Evolutionary conservation across 2,329 filamentous ascomycete species (phyloP).

Genomic region (Nemania sp.): DNA sequence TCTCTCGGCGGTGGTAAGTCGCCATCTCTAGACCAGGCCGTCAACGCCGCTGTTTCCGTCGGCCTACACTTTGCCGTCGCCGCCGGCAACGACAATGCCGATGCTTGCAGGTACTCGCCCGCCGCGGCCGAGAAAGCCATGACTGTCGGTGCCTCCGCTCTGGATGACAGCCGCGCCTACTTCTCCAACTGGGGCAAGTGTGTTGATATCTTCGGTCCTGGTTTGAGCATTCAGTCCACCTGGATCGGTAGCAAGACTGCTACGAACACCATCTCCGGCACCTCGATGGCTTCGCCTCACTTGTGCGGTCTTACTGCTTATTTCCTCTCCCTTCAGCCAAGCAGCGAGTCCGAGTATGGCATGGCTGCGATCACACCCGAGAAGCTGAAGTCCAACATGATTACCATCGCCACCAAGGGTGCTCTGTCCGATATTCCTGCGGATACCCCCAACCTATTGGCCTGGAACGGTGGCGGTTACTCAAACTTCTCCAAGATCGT

Average conservation of each 20-base stretch:
- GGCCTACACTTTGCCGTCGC: conserved; percentile 98
- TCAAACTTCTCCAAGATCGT: conserved; percentile 91
- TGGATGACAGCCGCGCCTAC: conserved; percentile 96
- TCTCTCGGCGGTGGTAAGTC: conserved; percentile 98
- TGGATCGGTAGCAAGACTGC: conserved; percentile 98
- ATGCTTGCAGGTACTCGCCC: conserved; percentile 99
- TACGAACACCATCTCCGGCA: conserved; percentile 98
- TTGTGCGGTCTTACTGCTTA: conserved; percentile 97
- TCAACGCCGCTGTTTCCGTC: conserved; percentile 91
- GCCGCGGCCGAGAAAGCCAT: conserved; percentile 91
- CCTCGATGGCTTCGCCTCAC: conserved; percentile 98
- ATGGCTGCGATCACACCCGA: conserved; percentile 90
- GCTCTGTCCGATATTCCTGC: conserved; percentile 84
- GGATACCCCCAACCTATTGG: conserved; percentile 92
- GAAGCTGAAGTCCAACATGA: conserved; percentile 91
- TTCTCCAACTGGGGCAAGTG: conserved; percentile 99
- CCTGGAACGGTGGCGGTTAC: conserved; percentile 97
- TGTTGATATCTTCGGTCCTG: conserved; percentile 98
- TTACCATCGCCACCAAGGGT: conserved; percentile 83
- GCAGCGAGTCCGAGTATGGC: conserved; percentile 89
- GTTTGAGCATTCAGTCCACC: conserved; percentile 95
- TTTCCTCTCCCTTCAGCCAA: conserved; percentile 94
- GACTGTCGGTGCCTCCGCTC: conserved; percentile 94
- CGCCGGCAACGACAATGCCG: conserved; percentile 97
- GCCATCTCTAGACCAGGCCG: conserved; percentile 86